Base-by-base conservation (phyloP, 2,329 filamentous ascomycete species). In the Cyphellophora europaea region DNA sequence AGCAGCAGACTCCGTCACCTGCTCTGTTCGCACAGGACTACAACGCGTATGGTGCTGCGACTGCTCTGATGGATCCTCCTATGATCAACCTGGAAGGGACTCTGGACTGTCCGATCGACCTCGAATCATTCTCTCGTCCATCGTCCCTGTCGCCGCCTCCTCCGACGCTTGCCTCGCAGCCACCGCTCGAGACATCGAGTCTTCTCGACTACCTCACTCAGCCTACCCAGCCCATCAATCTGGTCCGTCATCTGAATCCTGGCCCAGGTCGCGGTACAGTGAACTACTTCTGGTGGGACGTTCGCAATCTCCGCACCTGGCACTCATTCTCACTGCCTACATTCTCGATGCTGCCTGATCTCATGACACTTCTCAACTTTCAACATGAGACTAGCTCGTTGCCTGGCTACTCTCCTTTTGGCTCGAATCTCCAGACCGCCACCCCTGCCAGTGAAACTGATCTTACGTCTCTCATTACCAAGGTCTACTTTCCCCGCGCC, bases 241-340 rank as follows among this genome's bases (percentile, higher is more conserved):
- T 94, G 19, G 85, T 93, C 23, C 81, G 81, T 52, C 82, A 80
- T 47, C 74, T 89, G 47, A 83, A 81, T 40, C 79, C 81, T 54
- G 55, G 77, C 62, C 45, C 66, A 69, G 51, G 74, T 68, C 44
- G 82, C 77, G 56, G 78, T 70, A 52, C 73, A 70, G 59, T 80
- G 50, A 85, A 80, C 57, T 79, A 93, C 64, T 94, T 89, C 59
- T 96, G 89, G 89, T 95, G 86, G 83, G 89, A 96, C 53, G 73
- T 93, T 39, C 82, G 89, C 48, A 89, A 93, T 55, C 69, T 95
- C 47, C 77, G 84, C 43, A 72, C 77, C 42, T 95, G 89, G 89
- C 73, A 72, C 33, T 72, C 76, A 48, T 95, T 95, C 71, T 84
- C 75, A 45, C 65, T 83, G 8, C 58, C 69, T 35, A 77, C 79